Conservation (phyloP, 164 flowering plant genomes). For the Cinnamomum chago region DNA sequence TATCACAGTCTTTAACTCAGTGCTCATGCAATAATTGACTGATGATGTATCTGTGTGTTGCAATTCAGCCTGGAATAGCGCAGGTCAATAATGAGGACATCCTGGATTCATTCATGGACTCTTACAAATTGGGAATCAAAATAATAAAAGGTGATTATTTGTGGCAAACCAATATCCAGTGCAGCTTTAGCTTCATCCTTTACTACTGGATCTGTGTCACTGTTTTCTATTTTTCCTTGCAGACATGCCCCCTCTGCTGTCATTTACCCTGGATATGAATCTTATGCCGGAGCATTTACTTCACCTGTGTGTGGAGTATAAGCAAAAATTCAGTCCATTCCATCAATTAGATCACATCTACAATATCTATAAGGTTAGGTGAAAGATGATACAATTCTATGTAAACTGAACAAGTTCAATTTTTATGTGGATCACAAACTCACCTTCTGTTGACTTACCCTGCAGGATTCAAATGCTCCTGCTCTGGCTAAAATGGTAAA, state of each 20-base stretch:
- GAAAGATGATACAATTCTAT: not conserved
- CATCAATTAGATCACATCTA: constrained; percentile 23
- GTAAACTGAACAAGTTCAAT: not conserved
- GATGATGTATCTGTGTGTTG: not conserved
- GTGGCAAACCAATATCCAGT: not conserved
- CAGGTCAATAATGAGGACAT: constrained; percentile 44
- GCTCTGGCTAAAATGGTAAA: constrained; percentile 61
- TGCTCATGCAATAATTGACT: not conserved
- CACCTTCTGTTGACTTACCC: constrained; percentile 5
- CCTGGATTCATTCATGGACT: constrained; percentile 46
- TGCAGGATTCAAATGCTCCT: constrained; percentile 71
- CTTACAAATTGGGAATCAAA: constrained; percentile 54
- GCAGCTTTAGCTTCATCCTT: not conserved
- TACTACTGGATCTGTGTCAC: not conserved
- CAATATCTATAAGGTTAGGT: constrained; percentile 76
- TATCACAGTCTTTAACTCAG: not conserved
- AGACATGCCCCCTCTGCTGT: constrained; percentile 40
- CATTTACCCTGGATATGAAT: constrained; percentile 55
- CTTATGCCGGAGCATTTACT: constrained; percentile 73
- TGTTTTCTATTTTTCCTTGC: constrained; percentile 18
- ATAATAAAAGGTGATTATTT: constrained; percentile 45
- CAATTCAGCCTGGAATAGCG: constrained; percentile 45
- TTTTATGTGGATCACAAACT: not conserved
- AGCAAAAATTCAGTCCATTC: constrained; percentile 32
- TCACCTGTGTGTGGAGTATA: constrained; percentile 58